These are phyloP conservation scores for Magnaporthiopsis rhizophila DNA, from an alignment of 2,329 filamentous ascomycete genomes.

Conservation along the genomic window DNA sequence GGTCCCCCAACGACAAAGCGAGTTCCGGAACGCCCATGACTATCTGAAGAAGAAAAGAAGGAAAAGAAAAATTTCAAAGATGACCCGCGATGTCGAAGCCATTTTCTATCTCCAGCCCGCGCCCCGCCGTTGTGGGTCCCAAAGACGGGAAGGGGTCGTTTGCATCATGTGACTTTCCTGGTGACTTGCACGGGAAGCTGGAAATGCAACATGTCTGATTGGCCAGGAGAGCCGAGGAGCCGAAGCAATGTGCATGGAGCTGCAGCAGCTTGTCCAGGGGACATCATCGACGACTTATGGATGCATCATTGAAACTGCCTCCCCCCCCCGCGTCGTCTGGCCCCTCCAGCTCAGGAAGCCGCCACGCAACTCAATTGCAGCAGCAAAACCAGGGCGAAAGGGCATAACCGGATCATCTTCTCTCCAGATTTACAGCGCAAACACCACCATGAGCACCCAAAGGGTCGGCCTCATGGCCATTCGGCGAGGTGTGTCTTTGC, in stretches of 20 bases:
- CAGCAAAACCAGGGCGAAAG: conserved; percentile 6
- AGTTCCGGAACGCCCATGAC: conserved; percentile 35
- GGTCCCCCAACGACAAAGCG: conserved; percentile 14
- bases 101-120: background rate
- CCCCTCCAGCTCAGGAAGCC: background rate
- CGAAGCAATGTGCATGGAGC: conserved; percentile 16
- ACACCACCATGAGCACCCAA: conserved; percentile 44
- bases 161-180: conserved; percentile 15
- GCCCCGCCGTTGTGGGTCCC: background rate
- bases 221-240: conserved; percentile 36
- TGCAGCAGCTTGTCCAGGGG: background rate
- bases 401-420: background rate
- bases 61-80: conserved; percentile 10
- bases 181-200: conserved; percentile 14
- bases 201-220: conserved; percentile 25
- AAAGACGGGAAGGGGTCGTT: background rate
- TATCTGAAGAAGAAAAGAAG: conserved; percentile 39
- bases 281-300: background rate
- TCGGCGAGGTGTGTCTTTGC: conserved; percentile 42
- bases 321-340: background rate
- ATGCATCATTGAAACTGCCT: conserved; percentile 11
- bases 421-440: background rate
- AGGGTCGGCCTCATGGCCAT: conserved; percentile 50
- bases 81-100: background rate
- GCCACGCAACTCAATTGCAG: conserved; percentile 11